Conservation (phyloP, 2,329 filamentous ascomycete genomes). For the Corinectria fuckeliana region DNA sequence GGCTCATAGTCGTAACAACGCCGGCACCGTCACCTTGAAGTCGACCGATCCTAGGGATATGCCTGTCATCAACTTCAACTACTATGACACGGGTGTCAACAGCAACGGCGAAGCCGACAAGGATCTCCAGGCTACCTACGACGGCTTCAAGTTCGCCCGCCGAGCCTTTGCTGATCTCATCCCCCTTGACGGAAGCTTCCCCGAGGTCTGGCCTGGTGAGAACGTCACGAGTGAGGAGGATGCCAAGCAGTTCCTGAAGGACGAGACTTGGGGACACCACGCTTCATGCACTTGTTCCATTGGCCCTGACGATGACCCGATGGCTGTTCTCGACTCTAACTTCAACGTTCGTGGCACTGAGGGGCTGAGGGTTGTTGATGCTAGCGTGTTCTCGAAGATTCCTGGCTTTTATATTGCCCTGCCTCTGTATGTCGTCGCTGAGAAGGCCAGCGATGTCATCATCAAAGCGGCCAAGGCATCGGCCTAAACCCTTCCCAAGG, state of each 20-base stretch:
- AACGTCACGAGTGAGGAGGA: constrained; percentile 49
- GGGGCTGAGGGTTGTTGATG: constrained; percentile 67
- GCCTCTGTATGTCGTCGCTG: constrained; percentile 52
- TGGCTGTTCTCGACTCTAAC: constrained; percentile 62
- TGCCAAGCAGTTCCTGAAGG: constrained; percentile 48
- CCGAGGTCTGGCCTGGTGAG: constrained; percentile 45
- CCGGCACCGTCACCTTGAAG: constrained; percentile 66
- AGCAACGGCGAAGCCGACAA: constrained; percentile 46
- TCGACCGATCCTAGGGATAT: constrained; percentile 67
- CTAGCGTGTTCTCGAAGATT: constrained; percentile 54
- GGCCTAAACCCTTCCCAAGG: too few species aligned
- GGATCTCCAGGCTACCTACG: constrained; percentile 48
- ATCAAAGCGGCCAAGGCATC: constrained; percentile 36
- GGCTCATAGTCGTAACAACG: constrained; percentile 59
- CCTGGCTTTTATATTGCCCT: constrained; percentile 29
- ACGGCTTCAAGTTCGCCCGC: constrained; percentile 57
- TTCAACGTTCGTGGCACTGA: constrained; percentile 63
- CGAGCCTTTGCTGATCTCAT: constrained; percentile 43
- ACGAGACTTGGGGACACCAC: constrained; percentile 53
- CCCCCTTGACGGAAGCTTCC: constrained; percentile 48
- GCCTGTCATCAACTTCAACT: constrained; percentile 68
- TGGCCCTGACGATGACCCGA: constrained; percentile 58
- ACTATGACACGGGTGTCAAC: constrained; percentile 52
- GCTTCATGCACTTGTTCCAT: constrained; percentile 63
- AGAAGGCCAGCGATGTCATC: constrained; percentile 58